Conservation (phyloP, 371 early-diverging fungal species). For the Dentiscutata heterogama region DNA sequence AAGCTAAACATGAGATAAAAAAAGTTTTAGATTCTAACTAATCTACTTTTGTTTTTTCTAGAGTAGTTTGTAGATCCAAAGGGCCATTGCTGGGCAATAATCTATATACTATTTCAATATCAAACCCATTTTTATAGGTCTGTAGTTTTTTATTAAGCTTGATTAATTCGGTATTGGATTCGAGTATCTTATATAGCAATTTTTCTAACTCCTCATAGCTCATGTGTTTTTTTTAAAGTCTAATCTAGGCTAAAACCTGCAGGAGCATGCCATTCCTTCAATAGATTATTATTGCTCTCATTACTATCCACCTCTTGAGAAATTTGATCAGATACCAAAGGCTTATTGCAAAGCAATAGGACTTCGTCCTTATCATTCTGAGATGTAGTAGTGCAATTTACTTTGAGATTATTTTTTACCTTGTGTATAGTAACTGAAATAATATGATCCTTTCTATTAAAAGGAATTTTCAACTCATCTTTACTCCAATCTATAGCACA, state of each 20-base stretch:
- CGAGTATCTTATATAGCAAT: neutral
- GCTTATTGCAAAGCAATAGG: neutral
- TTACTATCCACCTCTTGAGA: constrained; percentile 20
- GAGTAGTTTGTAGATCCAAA: too few relatives aligned
- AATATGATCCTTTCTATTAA: constrained; percentile 21
- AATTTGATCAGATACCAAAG: neutral
- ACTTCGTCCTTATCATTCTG: neutral
- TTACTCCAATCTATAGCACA: neutral
- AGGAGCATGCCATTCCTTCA: constrained; percentile 33
- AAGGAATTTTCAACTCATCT: neutral
- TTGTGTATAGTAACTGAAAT: constrained; percentile 32
- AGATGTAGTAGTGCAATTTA: constrained; percentile 2
- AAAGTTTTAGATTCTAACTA: too few relatives aligned
- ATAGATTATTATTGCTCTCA: neutral
- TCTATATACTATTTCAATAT: neutral
- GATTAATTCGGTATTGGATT: neutral
- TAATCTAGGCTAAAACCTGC: constrained; percentile 22
- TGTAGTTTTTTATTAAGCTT: neutral
- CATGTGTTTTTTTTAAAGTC: constrained; percentile 27
- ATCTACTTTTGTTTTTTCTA: too few relatives aligned
- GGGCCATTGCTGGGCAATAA: neutral
- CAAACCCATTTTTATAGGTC: neutral
- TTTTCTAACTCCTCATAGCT: constrained; percentile 14
- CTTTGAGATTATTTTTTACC: neutral
- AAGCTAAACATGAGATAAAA: too few relatives aligned